Base-by-base conservation (phyloP, 371 early-diverging fungal genomes). In the Apophysomyces sp. region DNA sequence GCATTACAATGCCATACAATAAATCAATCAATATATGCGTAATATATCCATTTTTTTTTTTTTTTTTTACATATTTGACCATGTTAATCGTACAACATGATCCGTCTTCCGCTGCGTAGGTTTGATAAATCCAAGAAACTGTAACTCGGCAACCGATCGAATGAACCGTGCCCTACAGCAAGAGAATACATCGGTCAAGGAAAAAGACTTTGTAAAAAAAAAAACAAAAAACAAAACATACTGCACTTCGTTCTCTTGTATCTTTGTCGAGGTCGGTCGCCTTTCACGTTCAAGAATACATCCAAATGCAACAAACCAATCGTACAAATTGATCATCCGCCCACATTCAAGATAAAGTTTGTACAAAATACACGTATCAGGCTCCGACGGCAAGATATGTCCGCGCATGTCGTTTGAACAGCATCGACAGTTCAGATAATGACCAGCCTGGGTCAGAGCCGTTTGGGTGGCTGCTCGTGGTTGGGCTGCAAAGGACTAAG, bases 311-410 rank as follows among this genome's bases (percentile, higher is more conserved):
- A 86, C 78, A 66, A 89, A 94, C 93, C 93, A 93, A 71, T 97
- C 98, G 61, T 89, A 92, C 53, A 97, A 70, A 71, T 97, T 97
- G 74, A 97, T 94, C 82, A 97, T 70, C 59, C 92, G 83, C 2
- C 96, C 96, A 67, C 93, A 93, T 66, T 97, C 97, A 11, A 92
- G 80, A 70, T 96, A 93, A 15, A 97, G 80, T 53, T 89, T 85
- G 72, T 97, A 97, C 4, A 90, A 69, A 32, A 96, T 90, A 71
- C 89, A 86, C 0, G 91, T 87, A 73, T 97, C 98, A 36, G 87
- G 84, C 62, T 90, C 85, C n/a, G 86, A 80, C 0, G 87, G 77
- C 31, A 83, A 69, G 18, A 80, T 77, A 24, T 66, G 65, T 9
- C 60, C 68, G 13, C 65, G 61, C 52, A 65, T 65, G 5, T 65